Evolutionary conservation across 2,329 filamentous ascomycete species (phyloP).

Genomic region (Aureobasidium sp.): DNA sequence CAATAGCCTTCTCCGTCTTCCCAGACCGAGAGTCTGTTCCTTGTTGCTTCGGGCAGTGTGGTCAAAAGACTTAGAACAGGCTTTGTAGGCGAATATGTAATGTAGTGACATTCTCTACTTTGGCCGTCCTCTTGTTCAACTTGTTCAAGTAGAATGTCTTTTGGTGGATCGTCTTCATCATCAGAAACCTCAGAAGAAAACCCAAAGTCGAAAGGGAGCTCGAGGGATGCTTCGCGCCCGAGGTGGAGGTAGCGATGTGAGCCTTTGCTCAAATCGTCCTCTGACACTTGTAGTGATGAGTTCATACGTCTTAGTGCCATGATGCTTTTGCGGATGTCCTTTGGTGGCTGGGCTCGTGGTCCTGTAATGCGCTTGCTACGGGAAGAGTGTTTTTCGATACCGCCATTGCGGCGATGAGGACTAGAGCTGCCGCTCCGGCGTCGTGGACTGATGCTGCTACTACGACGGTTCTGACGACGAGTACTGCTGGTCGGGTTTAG

Average conservation of each 20-base stretch:
- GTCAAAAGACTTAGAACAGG: background rate
- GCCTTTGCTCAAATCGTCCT: slow-evolving; percentile 21
- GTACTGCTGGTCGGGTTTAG: background rate
- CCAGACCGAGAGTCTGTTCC: background rate
- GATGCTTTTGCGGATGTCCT: slow-evolving; percentile 34
- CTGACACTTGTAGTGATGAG: slow-evolving; percentile 19
- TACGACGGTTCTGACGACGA: background rate
- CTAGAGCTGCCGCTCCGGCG: background rate
- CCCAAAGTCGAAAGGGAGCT: slow-evolving; percentile 25
- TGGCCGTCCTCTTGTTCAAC: background rate
- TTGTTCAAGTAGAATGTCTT: background rate
- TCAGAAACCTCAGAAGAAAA: background rate
- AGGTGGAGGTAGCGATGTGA: slow-evolving; percentile 35
- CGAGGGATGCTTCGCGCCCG: slow-evolving; percentile 33
- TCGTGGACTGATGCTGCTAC: background rate
- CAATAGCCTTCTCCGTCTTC: background rate
- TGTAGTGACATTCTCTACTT: background rate
- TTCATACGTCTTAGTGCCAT: slow-evolving; percentile 39
- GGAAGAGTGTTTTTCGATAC: background rate
- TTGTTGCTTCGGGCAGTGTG: background rate
- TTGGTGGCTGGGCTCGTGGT: slow-evolving; percentile 31
- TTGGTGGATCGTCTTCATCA: background rate
- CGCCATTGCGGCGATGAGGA: background rate
- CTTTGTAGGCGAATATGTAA: background rate
- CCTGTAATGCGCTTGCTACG: slow-evolving; percentile 16